phyloP scores from a whole-genome alignment of 192 early-diverging fungal species.

The Powellomyces hirtus region DNA sequence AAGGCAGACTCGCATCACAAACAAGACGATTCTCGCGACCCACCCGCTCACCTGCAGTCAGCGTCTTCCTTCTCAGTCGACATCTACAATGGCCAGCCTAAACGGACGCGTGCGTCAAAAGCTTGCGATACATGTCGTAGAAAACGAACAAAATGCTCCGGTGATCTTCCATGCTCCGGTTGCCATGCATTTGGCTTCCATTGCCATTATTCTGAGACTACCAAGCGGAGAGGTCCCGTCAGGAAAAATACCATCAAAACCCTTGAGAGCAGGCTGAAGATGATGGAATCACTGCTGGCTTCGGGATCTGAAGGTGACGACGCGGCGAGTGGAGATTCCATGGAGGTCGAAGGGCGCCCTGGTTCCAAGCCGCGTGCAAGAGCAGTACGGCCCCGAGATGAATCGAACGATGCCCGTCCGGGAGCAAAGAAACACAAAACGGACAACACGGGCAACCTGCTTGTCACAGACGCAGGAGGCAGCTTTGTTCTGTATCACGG shows the following conservation, averaged over 20 bases:
- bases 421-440: neutral
- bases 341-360: too few relatives aligned
- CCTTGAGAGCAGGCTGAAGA: conserved; percentile 15
- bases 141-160: conserved; percentile 27
- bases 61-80: too few relatives aligned
- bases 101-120: conserved; percentile 21
- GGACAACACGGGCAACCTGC: neutral
- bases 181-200: conserved; percentile 15
- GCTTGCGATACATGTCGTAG: conserved; percentile 24
- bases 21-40: too few relatives aligned
- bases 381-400: too few relatives aligned
- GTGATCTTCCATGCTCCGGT: conserved; percentile 16
- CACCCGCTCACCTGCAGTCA: too few relatives aligned
- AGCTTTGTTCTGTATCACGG: neutral
- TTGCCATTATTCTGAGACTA: conserved; percentile 15
- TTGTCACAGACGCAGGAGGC: neutral
- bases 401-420: neutral
- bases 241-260: conserved; percentile 19
- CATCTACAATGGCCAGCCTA: neutral
- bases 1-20: too few relatives aligned
- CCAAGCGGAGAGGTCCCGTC: conserved; percentile 19
- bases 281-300: conserved; percentile 25
- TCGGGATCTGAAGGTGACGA: too few relatives aligned
- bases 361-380: too few relatives aligned
- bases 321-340: too few relatives aligned